Percentiles rank a stretch among this genome's conserved stretches.
Evolutionary conservation across 139 green algal species (phyloP).

Genomic region (Tetraselmis chui): DNA sequence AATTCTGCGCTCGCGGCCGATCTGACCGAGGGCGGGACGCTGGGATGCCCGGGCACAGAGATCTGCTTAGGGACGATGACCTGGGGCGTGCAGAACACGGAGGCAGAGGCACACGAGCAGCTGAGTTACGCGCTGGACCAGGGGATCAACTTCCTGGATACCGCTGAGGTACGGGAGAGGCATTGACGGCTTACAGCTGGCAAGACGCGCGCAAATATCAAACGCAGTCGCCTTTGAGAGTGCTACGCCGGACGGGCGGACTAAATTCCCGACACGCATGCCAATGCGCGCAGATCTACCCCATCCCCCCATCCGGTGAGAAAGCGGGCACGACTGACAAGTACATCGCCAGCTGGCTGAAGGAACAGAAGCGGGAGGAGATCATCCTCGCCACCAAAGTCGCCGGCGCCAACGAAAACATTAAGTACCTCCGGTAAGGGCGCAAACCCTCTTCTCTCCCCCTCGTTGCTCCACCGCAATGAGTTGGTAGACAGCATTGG

Average conservation of each 20-base stretch:
- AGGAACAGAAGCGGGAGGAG: conserved; percentile 47
- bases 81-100: conserved; percentile 69
- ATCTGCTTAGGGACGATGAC: conserved; percentile 82
- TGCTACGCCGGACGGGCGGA: conserved; percentile 5
- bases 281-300: conserved; percentile 75
- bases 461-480: no score
- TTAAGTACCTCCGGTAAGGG: conserved; percentile 38
- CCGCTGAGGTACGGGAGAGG: conserved; percentile 46
- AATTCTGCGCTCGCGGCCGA: no score
- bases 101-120: conserved; percentile 52
- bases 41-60: no score
- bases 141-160: conserved; percentile 89
- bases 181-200: no score
- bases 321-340: conserved; percentile 73
- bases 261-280: no score
- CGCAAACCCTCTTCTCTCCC: no score
- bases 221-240: background rate
- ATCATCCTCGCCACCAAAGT: conserved; percentile 85
- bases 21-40: no score
- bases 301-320: conserved; percentile 45
- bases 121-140: conserved; percentile 31
- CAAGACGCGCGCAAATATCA: no score
- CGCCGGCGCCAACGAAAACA: conserved; percentile 48
- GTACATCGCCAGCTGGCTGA: conserved; percentile 81
- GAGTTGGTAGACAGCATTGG: no score